Base-by-base conservation (phyloP, 1,139 yeast genomes). In the Magnusiomyces sp. region DNA sequence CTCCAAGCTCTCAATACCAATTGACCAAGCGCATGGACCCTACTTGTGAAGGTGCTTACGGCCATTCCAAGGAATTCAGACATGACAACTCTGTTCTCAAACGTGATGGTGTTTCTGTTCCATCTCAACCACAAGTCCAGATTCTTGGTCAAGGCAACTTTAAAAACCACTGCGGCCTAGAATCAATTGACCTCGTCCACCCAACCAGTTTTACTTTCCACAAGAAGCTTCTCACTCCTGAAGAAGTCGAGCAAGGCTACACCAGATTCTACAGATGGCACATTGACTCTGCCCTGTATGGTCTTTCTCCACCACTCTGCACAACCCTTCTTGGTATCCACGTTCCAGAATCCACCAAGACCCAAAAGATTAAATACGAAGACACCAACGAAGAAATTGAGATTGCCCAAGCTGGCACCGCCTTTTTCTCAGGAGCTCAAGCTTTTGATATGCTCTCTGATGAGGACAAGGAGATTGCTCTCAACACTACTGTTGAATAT, bases 231-330 rank as follows among this genome's bases (percentile, higher is more conserved):
- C 74, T 87, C 55, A 71, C 80, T n/a, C 74, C 76, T 31, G 76
- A 76, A 33, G 79, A 84, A 55, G 78, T 83, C 58, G 74, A 75
- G 2, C 71, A 76, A 31, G 78, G 81, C 50, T 75, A 76, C 65
- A 87, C 95, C 1, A 75, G 94, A 58, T 87, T 82, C 65, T 87
- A 86, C 75, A 79, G 95, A 69, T 87, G 95, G 95, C 95, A 87
- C 69, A 85, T 87, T 58, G 95, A 87, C 67, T 83, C 92, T 43
- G 95, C 95, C 5, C 75, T 87, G 46, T 87, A 87, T 61, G 95
- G 79, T 36, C 74, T 86, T 59, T 79, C 90, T 6, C 95, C 95
- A 32, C 95, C 95, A 36, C 75, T 83, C 58, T 86, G 83, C 45
- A 87, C 95, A 3, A 86, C 95, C 1, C 74, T 87, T 54, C 73